phyloP scores from a whole-genome alignment of 2,329 filamentous ascomycete species.

The Rhynchosporium graminicola region DNA sequence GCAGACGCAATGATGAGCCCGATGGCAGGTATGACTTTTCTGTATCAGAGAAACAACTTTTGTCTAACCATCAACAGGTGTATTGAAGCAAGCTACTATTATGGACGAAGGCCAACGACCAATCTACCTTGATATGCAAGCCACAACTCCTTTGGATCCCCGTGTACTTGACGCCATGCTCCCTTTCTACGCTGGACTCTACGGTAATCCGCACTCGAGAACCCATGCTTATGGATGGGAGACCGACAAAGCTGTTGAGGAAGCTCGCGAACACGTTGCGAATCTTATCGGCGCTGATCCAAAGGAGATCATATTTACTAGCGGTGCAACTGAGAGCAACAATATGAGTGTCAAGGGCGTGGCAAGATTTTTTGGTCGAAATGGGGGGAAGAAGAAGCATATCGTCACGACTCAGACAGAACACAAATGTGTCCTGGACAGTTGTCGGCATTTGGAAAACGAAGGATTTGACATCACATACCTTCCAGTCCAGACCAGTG shows the following conservation, averaged over 20 bases:
- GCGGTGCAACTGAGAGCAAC: slow-evolving; percentile 96
- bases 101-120: slow-evolving; percentile 92
- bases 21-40: slow-evolving; percentile 59
- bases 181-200: slow-evolving; percentile 88
- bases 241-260: slow-evolving; percentile 89
- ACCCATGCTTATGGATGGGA: slow-evolving; percentile 99
- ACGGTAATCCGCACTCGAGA: slow-evolving; percentile 94
- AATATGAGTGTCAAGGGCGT: slow-evolving; percentile 99
- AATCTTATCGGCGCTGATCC: slow-evolving; percentile 87
- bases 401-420: slow-evolving; percentile 97
- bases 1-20: slow-evolving; percentile 72
- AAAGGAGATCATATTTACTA: slow-evolving; percentile 99
- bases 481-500: slow-evolving; percentile 82
- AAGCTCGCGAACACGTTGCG: slow-evolving; percentile 81
- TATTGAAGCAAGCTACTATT: slow-evolving; percentile 87
- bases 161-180: slow-evolving; percentile 96
- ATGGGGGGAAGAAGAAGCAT: slow-evolving; percentile 92
- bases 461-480: slow-evolving; percentile 98
- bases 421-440: slow-evolving; percentile 98
- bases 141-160: slow-evolving; percentile 92
- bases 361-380: slow-evolving; percentile 85
- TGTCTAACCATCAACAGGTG: slow-evolving; percentile 49
- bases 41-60: slow-evolving; percentile 15
- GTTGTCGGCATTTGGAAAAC: slow-evolving; percentile 93
- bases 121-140: slow-evolving; percentile 98